phyloP scores from a whole-genome alignment of 2,329 filamentous ascomycete genomes.

The Achaetomium macrosporum region DNA sequence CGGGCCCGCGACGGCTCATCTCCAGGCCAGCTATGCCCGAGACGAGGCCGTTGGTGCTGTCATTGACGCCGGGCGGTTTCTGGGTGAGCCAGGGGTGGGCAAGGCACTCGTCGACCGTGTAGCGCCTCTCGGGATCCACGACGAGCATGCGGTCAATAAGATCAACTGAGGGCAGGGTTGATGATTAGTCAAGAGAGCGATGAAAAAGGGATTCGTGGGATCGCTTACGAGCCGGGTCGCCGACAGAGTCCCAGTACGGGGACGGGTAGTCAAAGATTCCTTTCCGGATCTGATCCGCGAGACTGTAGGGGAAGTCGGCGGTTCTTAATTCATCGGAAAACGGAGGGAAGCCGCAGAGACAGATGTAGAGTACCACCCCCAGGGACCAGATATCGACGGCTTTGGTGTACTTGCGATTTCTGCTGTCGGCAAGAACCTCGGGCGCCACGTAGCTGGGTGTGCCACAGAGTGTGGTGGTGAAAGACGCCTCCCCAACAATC shows the following conservation, averaged over 20 bases:
- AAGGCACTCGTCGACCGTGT: constrained; percentile 85
- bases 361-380: constrained; percentile 97
- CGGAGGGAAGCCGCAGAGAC: constrained; percentile 90
- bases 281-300: constrained; percentile 84
- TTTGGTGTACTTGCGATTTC: constrained; percentile 82
- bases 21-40: constrained; percentile 78
- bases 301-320: constrained; percentile 72
- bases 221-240: constrained; percentile 66
- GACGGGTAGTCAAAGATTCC: constrained; percentile 92
- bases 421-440: constrained; percentile 80
- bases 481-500: constrained; percentile 97
- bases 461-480: constrained; percentile 91
- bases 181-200: constrained; percentile 10
- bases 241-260: constrained; percentile 88
- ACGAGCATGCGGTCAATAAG: constrained; percentile 93
- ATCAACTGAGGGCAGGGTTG: constrained; percentile 50
- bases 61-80: constrained; percentile 55
- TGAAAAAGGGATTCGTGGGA: not conserved
- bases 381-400: constrained; percentile 96
- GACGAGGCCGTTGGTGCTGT: constrained; percentile 88
- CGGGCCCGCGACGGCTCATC: constrained; percentile 73
- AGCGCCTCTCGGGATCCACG: constrained; percentile 76
- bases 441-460: constrained; percentile 97
- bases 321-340: constrained; percentile 92
- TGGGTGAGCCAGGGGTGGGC: constrained; percentile 83